Conservation (phyloP, 352 stramenopile genomes). For the Globisporangium orthogonon region DNA sequence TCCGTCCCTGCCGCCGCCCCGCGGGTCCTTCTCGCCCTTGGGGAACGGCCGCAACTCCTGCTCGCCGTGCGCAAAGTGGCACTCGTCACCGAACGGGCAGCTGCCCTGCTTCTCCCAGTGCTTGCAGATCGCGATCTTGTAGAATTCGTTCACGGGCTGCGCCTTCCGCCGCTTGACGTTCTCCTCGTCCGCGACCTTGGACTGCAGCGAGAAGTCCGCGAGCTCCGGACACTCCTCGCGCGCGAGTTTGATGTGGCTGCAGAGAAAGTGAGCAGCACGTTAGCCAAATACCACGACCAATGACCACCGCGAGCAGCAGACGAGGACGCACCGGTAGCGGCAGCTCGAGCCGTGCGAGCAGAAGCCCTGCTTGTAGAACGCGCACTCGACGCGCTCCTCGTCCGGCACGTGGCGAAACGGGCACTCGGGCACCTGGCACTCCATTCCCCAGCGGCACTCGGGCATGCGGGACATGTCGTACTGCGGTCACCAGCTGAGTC, state of each 20-base stretch:
- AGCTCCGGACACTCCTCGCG: slow-evolving; percentile 90
- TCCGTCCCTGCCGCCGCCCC: slow-evolving; percentile 12
- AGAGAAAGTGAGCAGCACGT: neutral
- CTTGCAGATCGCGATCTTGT: slow-evolving; percentile 97
- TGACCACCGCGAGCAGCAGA: neutral
- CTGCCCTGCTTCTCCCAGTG: slow-evolving; percentile 94
- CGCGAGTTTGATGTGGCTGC: slow-evolving; percentile 90
- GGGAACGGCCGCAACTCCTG: slow-evolving; percentile 88
- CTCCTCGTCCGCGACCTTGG: slow-evolving; percentile 89
- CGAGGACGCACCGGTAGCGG: slow-evolving; percentile 64
- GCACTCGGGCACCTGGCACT: slow-evolving; percentile 96
- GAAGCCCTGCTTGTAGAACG: slow-evolving; percentile 98
- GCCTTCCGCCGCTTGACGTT: slow-evolving; percentile 82
- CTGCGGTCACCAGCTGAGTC: slow-evolving; percentile 14
- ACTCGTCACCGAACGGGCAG: slow-evolving; percentile 95
- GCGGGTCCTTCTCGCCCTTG: slow-evolving; percentile 58
- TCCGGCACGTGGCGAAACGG: slow-evolving; percentile 95
- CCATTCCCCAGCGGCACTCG: slow-evolving; percentile 94
- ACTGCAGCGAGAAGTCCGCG: slow-evolving; percentile 92
- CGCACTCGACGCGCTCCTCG: slow-evolving; percentile 94
- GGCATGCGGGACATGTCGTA: slow-evolving; percentile 97
- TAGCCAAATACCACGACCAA: no score
- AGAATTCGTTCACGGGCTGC: slow-evolving; percentile 94
- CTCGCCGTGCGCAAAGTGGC: slow-evolving; percentile 96
- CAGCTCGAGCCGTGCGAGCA: slow-evolving; percentile 96